Conservation (phyloP, 441 rosid species). For the Theobroma grandiflorum region DNA sequence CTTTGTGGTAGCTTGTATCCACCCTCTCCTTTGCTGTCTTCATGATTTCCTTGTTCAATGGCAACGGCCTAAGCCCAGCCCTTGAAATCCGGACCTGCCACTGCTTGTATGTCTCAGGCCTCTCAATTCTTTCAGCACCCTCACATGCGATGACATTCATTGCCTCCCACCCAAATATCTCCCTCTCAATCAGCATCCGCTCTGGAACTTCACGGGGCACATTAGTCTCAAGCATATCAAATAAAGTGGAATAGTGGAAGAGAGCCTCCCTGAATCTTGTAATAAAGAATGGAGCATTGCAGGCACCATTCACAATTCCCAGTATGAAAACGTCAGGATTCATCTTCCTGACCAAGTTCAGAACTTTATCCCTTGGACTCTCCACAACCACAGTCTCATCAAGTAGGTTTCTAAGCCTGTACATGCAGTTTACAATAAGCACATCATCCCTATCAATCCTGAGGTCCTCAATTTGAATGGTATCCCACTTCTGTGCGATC, state of each 20-base stretch:
- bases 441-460: conserved; percentile 46
- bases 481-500: conserved; percentile 59
- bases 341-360: conserved; percentile 45
- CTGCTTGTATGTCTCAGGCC: conserved; percentile 62
- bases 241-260: conserved; percentile 52
- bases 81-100: conserved; percentile 48
- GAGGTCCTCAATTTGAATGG: conserved; percentile 51
- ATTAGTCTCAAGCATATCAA: conserved; percentile 49
- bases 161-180: conserved; percentile 50
- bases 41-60: conserved; percentile 45
- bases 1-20: conserved; percentile 45
- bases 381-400: conserved; percentile 61
- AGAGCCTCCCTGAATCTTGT: conserved; percentile 59
- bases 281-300: conserved; percentile 53
- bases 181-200: conserved; percentile 53
- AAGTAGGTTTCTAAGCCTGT: conserved; percentile 48
- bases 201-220: conserved; percentile 54
- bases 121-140: conserved; percentile 57
- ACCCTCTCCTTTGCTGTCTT: conserved; percentile 47
- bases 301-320: conserved; percentile 50
- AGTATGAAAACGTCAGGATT: conserved; percentile 47
- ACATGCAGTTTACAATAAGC: conserved; percentile 49
- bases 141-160: conserved; percentile 62
- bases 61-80: conserved; percentile 51
- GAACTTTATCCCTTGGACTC: conserved; percentile 50